Base-by-base conservation (phyloP, 2,329 filamentous ascomycete species). In the Nigrospora sphaerica region DNA sequence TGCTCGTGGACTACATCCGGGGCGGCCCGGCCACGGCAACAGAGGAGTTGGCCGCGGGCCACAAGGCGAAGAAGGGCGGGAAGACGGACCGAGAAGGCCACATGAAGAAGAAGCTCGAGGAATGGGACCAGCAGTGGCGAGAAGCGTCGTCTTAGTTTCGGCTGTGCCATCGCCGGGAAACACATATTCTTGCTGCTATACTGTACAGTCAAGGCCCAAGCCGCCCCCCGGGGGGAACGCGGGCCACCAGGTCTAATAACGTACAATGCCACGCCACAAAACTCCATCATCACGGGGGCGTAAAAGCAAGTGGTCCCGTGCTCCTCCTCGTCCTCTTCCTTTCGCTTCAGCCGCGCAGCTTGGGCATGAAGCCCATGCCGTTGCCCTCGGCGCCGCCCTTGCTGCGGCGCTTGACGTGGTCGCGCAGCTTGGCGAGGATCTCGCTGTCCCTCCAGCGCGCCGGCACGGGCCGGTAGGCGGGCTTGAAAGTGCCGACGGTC, bases 401-500 rank as follows among this genome's bases (percentile, higher is more conserved):
- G 58, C 83, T 87, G 57, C 80, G 76, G 52, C 79, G 74, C 57
- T 80, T 78, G 28, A 97, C 93, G 71, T 98, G 93, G 57, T 78
- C 74, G 62, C 92, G 77, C 64, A 98, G 64, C 74, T 93, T 69
- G 23, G 64, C 65, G 57, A 98, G 69, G 45, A 96, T 81, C 70
- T 91, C 84, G 54, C 87, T 95, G 51, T 85, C 82, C 67, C 77
- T 81, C 93, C 93, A 98, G 52, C 92, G 77, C 57, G 72, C 69
- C 12, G 93, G 93, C 48, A 97, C 91, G 35, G 92, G 92, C 46
- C 92, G 76, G 69, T 96, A 96, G 33, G 91, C 89, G 31, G 92
- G 89, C 74, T 88, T 92, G 68, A 95, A 96, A 18, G 88, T 91
- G 32, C 93, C 93, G 6, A 96, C 77, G 1, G 93, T 98, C 76